Evolutionary conservation across 2,329 filamentous ascomycete species (phyloP), one percentile per base, ranked within the genome.

Genomic region (Stachybotrys echinatus): DNA sequence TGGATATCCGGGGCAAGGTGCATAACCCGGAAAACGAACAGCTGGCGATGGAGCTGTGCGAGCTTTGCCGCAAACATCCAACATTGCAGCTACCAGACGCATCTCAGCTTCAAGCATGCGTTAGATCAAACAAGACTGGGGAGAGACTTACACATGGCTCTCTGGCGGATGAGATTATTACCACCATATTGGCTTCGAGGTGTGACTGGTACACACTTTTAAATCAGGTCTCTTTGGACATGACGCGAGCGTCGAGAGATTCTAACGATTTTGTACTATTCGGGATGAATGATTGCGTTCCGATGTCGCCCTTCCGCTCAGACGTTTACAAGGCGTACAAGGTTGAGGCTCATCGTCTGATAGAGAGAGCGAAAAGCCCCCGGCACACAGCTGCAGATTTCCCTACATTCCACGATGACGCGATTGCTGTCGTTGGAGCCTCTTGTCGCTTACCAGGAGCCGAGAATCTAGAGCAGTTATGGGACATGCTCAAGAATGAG

Each of bases 191-290:
- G 6, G 31, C 31, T n/a, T 40, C 45, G 34, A 39, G 45, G n/a
- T 40, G 45, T 34, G 45, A 48, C 8, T 48, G 45, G 45, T 48
- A 48, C 34, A 40, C 34, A 5, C 17, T 48, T 5, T 17, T 48
- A 4, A 22, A 17, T 18, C 22, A 23, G 18, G 19, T 21, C 17
- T n/a, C 20, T 18, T 19, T 23, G 2, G 45, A 48, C 18, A 18
- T 39, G 2, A 21, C 23, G n/a, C 17, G 22, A 17, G 6, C 31
- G 17, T 12, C 18, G 7, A n/a, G n/a, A 12, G 14, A 42, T 23
- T 12, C 12, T 14, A 10, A 37, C 12, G 20, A 22, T 8, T 14
- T 48, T n/a, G 17, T 48, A 17, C 22, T 21, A 19, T 40, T 48
- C 18, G 45, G 45, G 5, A 17, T 48, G 6, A 23, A 14, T 2